Evolutionary conservation across 2,329 filamentous ascomycete species (phyloP), one percentile per base, ranked within the genome.

Genomic region (Kalmusia sp.): DNA sequence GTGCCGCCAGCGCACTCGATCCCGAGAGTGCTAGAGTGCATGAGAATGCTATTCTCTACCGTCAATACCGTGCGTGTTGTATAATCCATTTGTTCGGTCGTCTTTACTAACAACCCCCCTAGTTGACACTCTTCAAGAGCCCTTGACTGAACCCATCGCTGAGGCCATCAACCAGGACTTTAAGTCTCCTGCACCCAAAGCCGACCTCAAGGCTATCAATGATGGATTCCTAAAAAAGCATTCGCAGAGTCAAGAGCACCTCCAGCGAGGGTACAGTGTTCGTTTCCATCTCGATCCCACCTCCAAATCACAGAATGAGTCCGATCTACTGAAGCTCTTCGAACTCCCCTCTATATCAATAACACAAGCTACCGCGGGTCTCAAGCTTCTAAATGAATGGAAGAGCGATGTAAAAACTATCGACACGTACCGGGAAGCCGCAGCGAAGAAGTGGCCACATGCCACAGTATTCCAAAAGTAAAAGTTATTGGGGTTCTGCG

Each of bases 101-200:
- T 14, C 11, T 34, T 9, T 12, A 58, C 62, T 52, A 63, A 47
- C 47, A 49, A 7, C 2, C 37, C 6, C 2, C 37, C 6, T 14
- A 73, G 70, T 72, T 31, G 59, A 56, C 50, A 66, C 66, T 41
- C 49, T 59, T 46, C 62, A 73, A 82, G 15, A 82, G 82, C 56
- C 64, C 41, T 82, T 87, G n/a, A 78, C 92, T 17, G 78, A 86
- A 0, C 84, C 90, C 73, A 84, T 89, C 17, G 80, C 84, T 44
- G 85, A 92, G 60, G 84, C 91, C 40, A 78, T 96, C 61, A 86
- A 88, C 55, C 76, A 84, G 2, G 86, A 87, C 59, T 90, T 93
- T 62, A 78, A 81, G 7, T 76, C 88, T 21, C 80, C 87, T 6
- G 76, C 83, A 8, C 82, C 83, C 25, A 75, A 77, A 31, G 74